phyloP scores from a whole-genome alignment of 805 yeast species.

The Sugiyamaella floridensis region DNA sequence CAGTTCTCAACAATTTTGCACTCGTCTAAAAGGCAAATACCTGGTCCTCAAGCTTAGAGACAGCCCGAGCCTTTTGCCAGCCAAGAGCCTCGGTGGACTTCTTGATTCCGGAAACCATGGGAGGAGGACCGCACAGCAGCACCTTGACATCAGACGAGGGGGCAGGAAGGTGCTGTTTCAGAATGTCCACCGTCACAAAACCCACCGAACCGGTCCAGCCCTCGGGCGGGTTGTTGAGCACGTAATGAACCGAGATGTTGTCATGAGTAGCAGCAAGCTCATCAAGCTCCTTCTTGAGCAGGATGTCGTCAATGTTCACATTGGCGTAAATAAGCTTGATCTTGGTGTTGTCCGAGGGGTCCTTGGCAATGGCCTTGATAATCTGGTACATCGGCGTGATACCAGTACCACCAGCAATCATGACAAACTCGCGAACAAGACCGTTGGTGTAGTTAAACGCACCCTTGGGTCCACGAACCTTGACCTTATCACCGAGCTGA shows the following conservation, averaged over 20 bases:
- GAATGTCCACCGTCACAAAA: constrained; percentile 69
- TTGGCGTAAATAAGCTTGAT: constrained; percentile 75
- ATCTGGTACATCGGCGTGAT: constrained; percentile 94
- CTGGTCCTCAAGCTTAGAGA: constrained; percentile 84
- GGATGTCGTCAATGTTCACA: constrained; percentile 68
- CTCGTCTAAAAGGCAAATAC: constrained; percentile 65
- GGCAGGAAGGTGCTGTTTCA: constrained; percentile 56
- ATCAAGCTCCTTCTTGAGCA: constrained; percentile 74
- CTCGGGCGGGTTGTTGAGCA: constrained; percentile 62
- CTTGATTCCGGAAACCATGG: constrained; percentile 80
- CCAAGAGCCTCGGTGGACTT: constrained; percentile 70
- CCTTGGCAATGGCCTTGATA: constrained; percentile 60
- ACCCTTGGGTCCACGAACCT: constrained; percentile 83
- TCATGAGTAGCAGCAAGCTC: constrained; percentile 47
- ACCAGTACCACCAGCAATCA: constrained; percentile 97
- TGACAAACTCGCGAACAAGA: constrained; percentile 63
- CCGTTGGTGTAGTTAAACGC: constrained; percentile 75
- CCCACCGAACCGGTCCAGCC: constrained; percentile 81
- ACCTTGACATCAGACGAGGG: constrained; percentile 56
- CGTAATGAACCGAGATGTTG: constrained; percentile 56
- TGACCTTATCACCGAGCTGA: constrained; percentile 70
- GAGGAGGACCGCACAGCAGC: constrained; percentile 90
- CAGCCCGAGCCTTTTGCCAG: constrained; percentile 76
- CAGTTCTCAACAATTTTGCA: neutral
- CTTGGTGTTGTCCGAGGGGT: constrained; percentile 73